Conservation (phyloP, 1,284 basidiomycete species). For the Rhodofomes roseus region DNA sequence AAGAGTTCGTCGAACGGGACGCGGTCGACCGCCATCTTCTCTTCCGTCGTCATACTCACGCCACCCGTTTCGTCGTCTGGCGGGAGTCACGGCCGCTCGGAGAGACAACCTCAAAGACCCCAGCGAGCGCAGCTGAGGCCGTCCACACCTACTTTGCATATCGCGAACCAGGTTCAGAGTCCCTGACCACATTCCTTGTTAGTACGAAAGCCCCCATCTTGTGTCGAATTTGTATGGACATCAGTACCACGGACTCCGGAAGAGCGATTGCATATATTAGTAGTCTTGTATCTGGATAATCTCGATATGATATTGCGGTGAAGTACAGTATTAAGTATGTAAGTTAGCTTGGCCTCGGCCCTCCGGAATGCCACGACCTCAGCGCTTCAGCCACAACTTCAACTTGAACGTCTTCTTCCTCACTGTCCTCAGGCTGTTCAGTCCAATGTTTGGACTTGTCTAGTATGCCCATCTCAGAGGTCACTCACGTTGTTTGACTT, state of each 20-base stretch:
- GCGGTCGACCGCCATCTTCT: constrained; percentile 6
- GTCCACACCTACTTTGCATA: background rate
- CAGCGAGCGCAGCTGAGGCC: background rate
- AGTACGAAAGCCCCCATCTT: background rate
- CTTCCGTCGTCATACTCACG: constrained; percentile 9
- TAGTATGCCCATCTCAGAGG: no score
- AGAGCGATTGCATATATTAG: background rate
- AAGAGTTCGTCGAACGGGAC: constrained; percentile 3
- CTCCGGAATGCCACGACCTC: no score
- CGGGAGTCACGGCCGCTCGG: background rate
- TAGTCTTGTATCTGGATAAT: background rate
- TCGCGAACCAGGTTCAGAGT: background rate
- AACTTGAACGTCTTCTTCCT: no score
- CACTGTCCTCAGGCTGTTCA: no score
- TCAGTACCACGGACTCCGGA: background rate
- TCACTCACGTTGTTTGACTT: no score
- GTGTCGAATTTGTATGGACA: background rate
- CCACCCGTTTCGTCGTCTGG: constrained; percentile 8
- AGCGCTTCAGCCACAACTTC: no score
- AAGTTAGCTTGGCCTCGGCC: no score
- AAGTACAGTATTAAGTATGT: no score
- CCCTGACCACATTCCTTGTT: background rate
- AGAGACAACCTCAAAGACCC: background rate
- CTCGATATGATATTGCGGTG: no score
- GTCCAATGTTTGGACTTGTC: no score